phyloP scores from a whole-genome alignment of 352 stramenopile species.

The Bremia lactucae region DNA sequence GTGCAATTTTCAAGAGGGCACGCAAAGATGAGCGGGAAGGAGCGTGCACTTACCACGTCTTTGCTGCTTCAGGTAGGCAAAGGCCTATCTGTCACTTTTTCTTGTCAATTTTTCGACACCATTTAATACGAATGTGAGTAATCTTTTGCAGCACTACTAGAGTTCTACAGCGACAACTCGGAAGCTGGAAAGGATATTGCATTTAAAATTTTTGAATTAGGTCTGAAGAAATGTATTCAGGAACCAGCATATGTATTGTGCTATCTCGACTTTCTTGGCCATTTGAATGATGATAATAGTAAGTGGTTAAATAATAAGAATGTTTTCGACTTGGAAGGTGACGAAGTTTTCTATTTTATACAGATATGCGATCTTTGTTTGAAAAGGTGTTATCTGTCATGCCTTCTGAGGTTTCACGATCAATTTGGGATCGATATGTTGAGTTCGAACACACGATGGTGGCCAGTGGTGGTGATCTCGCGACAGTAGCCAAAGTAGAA shows the following conservation, averaged over 20 bases:
- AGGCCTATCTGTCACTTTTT: not conserved
- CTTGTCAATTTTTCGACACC: not conserved
- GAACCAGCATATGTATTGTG: slow-evolving; percentile 74
- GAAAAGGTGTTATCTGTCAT: slow-evolving; percentile 84
- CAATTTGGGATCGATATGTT: slow-evolving; percentile 82
- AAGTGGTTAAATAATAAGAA: slow-evolving; percentile 9
- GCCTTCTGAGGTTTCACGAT: slow-evolving; percentile 62
- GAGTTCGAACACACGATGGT: slow-evolving; percentile 84
- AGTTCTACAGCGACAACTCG: slow-evolving; percentile 82
- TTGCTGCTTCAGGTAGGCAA: slow-evolving; percentile 56
- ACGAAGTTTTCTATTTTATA: not conserved
- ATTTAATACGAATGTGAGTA: slow-evolving; percentile 5
- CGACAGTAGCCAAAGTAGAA: slow-evolving; percentile 76
- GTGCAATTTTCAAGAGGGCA: slow-evolving; percentile 70
- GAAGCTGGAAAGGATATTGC: slow-evolving; percentile 77
- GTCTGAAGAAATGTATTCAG: slow-evolving; percentile 83
- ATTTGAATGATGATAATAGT: slow-evolving; percentile 87
- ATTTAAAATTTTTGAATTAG: slow-evolving; percentile 84
- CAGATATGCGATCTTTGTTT: slow-evolving; percentile 84
- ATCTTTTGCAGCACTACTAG: slow-evolving; percentile 45
- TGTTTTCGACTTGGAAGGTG: not conserved
- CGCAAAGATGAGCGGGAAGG: slow-evolving; percentile 77
- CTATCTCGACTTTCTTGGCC: slow-evolving; percentile 79
- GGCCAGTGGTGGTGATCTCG: slow-evolving; percentile 70
- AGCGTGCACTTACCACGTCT: slow-evolving; percentile 77